Conservation (phyloP, 2,329 filamentous ascomycete species). For the Pseudogymnoascus destructans region DNA sequence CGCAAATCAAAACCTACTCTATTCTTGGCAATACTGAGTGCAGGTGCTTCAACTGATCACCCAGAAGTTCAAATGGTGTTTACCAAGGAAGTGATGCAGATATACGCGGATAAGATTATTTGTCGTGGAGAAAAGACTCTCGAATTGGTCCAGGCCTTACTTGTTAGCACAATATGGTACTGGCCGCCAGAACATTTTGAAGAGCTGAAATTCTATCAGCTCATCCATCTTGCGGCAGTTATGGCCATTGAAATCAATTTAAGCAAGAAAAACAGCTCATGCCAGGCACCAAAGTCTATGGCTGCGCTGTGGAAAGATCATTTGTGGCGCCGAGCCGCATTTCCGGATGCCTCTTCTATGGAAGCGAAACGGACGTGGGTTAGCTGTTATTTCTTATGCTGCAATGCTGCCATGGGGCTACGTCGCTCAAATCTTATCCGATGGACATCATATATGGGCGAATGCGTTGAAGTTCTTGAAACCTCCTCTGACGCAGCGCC, state of each 20-base stretch:
- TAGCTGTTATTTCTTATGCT: conserved; percentile 27
- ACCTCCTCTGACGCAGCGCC: conserved; percentile 29
- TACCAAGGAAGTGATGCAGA: conserved; percentile 35
- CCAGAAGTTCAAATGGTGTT: conserved; percentile 30
- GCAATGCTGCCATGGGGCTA: conserved; percentile 32
- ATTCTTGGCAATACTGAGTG: conserved; percentile 54
- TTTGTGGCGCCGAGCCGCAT: conserved; percentile 30
- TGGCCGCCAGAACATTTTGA: conserved; percentile 35
- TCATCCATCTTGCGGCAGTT: conserved; percentile 37
- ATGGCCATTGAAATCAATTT: conserved; percentile 32
- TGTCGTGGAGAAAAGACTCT: conserved; percentile 37
- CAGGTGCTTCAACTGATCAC: conserved; percentile 45
- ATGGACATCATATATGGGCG: conserved; percentile 31
- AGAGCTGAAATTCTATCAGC: conserved; percentile 37
- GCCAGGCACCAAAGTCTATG: conserved; percentile 19
- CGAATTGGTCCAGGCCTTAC: conserved; percentile 37
- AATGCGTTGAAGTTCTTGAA: conserved; percentile 33
- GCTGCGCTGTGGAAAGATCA: conserved; percentile 31
- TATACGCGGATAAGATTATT: conserved; percentile 36
- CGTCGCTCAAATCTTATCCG: conserved; percentile 34
- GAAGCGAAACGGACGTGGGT: conserved; percentile 27
- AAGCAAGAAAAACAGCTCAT: conserved; percentile 22
- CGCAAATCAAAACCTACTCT: conserved; percentile 48
- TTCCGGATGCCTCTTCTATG: conserved; percentile 24
- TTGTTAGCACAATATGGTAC: conserved; percentile 37